A percentile compares a stretch with the other conserved stretches of the same genome.
Evolutionary conservation across 192 early-diverging fungal genomes (phyloP).

Genomic region (Coemansia sp.): DNA sequence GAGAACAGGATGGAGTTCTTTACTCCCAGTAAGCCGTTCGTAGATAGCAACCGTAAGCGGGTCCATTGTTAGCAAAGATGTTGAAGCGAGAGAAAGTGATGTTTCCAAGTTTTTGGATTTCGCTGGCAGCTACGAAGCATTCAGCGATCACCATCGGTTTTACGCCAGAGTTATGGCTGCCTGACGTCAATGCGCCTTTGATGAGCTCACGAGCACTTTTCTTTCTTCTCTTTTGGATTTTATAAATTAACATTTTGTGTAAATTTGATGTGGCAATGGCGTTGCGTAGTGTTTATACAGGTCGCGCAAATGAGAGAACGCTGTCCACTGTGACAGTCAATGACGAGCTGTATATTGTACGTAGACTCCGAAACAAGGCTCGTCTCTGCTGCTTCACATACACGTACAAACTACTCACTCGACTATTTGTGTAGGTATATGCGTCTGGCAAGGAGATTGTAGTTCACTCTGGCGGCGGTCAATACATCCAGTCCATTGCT

Average conservation of each 20-base stretch:
- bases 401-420: neutral
- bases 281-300: slow-evolving; percentile 37
- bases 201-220: neutral
- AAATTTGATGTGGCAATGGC: slow-evolving; percentile 27
- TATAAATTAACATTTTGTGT: neutral
- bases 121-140: neutral
- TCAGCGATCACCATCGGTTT: neutral
- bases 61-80: slow-evolving; percentile 9
- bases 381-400: neutral
- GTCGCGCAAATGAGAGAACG: slow-evolving; percentile 47
- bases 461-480: slow-evolving; percentile 17
- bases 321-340: slow-evolving; percentile 2
- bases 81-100: neutral
- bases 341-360: slow-evolving; percentile 41
- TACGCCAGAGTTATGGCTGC: neutral
- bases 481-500: slow-evolving; percentile 32
- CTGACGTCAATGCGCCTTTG: neutral
- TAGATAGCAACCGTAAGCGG: slow-evolving; percentile 11
- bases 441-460: slow-evolving; percentile 46
- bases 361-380: slow-evolving; percentile 1
- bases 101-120: neutral
- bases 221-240: neutral
- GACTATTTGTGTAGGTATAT: slow-evolving; percentile 26
- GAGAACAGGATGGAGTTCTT: neutral
- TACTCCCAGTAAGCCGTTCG: neutral